Conservation (phyloP, 192 early-diverging fungal species). For the Mortierella claussenii region DNA sequence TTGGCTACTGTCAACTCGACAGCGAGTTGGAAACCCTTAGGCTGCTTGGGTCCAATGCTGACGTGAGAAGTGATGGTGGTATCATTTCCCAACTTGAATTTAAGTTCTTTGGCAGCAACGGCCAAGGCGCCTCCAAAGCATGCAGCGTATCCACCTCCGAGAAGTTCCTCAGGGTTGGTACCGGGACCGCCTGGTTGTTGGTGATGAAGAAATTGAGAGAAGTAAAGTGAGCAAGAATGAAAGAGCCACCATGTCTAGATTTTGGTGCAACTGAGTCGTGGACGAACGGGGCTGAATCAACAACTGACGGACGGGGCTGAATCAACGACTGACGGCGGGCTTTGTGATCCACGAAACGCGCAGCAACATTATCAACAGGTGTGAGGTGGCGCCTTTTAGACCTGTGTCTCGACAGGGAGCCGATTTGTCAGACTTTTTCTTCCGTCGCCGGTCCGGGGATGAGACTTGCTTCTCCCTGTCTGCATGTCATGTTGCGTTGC, state of each 20-base stretch:
- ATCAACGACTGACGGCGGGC: too few relatives aligned
- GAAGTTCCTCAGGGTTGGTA: conserved; percentile 68
- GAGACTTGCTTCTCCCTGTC: too few relatives aligned
- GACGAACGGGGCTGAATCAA: too few relatives aligned
- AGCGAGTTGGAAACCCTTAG: conserved; percentile 60
- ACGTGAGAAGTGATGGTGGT: conserved; percentile 61
- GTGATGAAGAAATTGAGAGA: not conserved
- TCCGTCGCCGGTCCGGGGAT: too few relatives aligned
- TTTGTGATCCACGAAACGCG: too few relatives aligned
- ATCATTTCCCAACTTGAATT: conserved; percentile 55
- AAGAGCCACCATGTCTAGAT: not conserved
- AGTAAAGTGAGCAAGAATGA: not conserved
- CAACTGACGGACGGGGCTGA: too few relatives aligned
- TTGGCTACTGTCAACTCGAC: conserved; percentile 62
- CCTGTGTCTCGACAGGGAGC: too few relatives aligned
- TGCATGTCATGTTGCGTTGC: too few relatives aligned
- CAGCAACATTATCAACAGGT: too few relatives aligned
- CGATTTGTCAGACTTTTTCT: too few relatives aligned
- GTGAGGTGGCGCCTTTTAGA: too few relatives aligned
- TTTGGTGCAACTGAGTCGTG: too few relatives aligned
- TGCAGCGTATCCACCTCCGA: conserved; percentile 66
- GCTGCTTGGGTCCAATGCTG: conserved; percentile 63
- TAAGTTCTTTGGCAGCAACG: conserved; percentile 56
- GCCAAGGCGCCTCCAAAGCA: conserved; percentile 71
- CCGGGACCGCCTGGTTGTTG: conserved; percentile 56